phyloP scores from a whole-genome alignment of 495 filamentous ascomycete genomes.

The Neurospora africana region DNA sequence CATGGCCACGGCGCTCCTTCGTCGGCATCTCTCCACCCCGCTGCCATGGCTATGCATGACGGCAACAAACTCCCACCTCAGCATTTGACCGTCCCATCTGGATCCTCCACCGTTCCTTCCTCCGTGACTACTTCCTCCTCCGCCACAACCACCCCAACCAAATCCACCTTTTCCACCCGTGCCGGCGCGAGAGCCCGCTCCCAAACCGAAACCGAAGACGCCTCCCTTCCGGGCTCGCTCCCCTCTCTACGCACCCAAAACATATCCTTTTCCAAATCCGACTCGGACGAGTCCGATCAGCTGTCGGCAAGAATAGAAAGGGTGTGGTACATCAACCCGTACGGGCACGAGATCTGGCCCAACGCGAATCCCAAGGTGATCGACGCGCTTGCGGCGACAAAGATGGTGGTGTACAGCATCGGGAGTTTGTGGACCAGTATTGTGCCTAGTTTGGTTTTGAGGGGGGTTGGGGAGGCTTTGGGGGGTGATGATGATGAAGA shows the following conservation, averaged over 20 bases:
- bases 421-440: slow-evolving; percentile 78
- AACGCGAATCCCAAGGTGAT: slow-evolving; percentile 71
- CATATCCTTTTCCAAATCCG: slow-evolving; percentile 63
- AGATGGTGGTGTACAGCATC: slow-evolving; percentile 77
- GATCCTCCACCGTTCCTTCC: background rate
- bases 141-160: background rate
- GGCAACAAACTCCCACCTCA: background rate
- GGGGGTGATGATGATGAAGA: slow-evolving; percentile 1
- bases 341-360: slow-evolving; percentile 79
- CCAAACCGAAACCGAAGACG: slow-evolving; percentile 54
- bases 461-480: slow-evolving; percentile 50
- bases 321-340: slow-evolving; percentile 96
- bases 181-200: slow-evolving; percentile 35
- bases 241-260: slow-evolving; percentile 69
- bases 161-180: background rate
- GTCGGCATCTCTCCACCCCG: slow-evolving; percentile 1
- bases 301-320: slow-evolving; percentile 67
- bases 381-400: slow-evolving; percentile 47
- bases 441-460: slow-evolving; percentile 61
- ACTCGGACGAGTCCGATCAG: slow-evolving; percentile 39
- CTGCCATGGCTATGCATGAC: slow-evolving; percentile 5
- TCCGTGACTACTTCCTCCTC: background rate
- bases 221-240: slow-evolving; percentile 76
- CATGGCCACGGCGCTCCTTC: slow-evolving; percentile 19
- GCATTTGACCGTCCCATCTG: background rate